phyloP scores from a whole-genome alignment of 805 yeast genomes.

The Candida maris region DNA sequence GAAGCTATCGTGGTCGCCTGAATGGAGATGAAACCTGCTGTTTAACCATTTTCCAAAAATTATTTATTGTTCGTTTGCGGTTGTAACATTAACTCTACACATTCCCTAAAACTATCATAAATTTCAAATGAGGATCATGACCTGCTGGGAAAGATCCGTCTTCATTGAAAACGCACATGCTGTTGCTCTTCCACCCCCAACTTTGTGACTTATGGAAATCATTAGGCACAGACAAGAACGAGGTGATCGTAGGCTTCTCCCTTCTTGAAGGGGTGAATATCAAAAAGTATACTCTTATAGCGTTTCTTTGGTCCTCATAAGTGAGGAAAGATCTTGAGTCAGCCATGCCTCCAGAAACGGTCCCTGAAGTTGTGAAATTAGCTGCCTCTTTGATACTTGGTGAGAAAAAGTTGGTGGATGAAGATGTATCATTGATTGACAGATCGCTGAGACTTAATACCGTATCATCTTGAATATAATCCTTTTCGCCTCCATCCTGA shows the following conservation, averaged over 20 bases:
- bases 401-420: slow-evolving; percentile 1
- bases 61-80: too few relatives aligned
- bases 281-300: slow-evolving; percentile 48
- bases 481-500: slow-evolving; percentile 21
- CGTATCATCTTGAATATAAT: slow-evolving; percentile 25
- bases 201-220: slow-evolving; percentile 50
- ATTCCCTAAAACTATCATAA: slow-evolving; percentile 48
- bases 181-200: slow-evolving; percentile 61
- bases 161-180: slow-evolving; percentile 49
- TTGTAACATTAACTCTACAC: too few relatives aligned
- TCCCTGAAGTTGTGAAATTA: slow-evolving; percentile 1
- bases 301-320: slow-evolving; percentile 45
- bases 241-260: slow-evolving; percentile 42
- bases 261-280: slow-evolving; percentile 52
- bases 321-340: slow-evolving; percentile 31
- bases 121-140: slow-evolving; percentile 42
- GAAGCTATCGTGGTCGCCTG: slow-evolving; percentile 63
- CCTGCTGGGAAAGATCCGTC: slow-evolving; percentile 43
- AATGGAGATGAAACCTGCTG: slow-evolving; percentile 51
- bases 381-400: slow-evolving; percentile 3
- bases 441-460: slow-evolving; percentile 18
- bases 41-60: too few relatives aligned
- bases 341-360: slow-evolving; percentile 1
- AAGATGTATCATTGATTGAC: slow-evolving; percentile 15
- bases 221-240: slow-evolving; percentile 55